These are phyloP conservation scores for Kokia cookei DNA, from an alignment of 441 rosid species.

Conservation along the genomic window DNA sequence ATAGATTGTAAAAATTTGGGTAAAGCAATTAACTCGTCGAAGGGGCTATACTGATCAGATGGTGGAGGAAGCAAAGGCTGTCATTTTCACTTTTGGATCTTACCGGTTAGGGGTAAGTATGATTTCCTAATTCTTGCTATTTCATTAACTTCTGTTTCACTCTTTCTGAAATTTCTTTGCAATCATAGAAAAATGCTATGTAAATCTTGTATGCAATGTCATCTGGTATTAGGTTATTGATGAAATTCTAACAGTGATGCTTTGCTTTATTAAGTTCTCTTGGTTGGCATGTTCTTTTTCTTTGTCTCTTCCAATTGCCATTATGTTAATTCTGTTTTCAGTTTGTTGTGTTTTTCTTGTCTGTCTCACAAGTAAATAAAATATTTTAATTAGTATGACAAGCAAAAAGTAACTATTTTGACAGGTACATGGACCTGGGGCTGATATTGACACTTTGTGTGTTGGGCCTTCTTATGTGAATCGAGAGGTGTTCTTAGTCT, in stretches of 20 bases:
- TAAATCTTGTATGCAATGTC: neutral
- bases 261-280: neutral
- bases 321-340: neutral
- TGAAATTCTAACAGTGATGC: neutral
- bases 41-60: constrained; percentile 57
- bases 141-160: neutral
- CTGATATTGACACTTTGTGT: constrained; percentile 65
- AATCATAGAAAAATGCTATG: neutral
- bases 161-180: neutral
- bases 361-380: neutral
- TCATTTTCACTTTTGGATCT: constrained; percentile 68
- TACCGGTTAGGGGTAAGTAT: constrained; percentile 60
- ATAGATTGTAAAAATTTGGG: constrained; percentile 61
- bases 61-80: constrained; percentile 68
- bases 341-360: neutral
- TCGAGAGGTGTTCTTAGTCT: constrained; percentile 47
- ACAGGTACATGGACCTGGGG: constrained; percentile 74
- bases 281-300: neutral
- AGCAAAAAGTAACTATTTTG: neutral
- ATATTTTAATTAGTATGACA: neutral
- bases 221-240: neutral
- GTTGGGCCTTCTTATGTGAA: constrained; percentile 71
- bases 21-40: constrained; percentile 43
- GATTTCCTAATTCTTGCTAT: neutral
- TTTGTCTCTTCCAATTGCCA: neutral